Evolutionary conservation across 805 yeast species (phyloP).

Genomic region (Starmerella vaccinii): DNA sequence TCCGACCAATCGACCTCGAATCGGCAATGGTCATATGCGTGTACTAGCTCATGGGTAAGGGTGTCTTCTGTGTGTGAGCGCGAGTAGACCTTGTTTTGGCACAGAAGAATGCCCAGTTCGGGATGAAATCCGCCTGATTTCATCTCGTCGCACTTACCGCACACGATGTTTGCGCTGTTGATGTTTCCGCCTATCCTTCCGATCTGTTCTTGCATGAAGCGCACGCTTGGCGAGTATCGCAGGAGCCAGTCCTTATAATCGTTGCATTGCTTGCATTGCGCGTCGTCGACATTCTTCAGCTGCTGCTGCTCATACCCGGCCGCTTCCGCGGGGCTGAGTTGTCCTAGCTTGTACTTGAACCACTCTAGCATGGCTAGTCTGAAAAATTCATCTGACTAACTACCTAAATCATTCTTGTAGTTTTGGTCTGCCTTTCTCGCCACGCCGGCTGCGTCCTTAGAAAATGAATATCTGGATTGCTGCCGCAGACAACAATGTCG

Average conservation of each 20-base stretch:
- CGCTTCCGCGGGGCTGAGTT: conserved; percentile 8
- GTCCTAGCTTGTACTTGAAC: conserved; percentile 20
- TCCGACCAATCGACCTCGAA: conserved; percentile 80
- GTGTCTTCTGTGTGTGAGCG: conserved; percentile 84
- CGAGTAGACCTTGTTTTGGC: conserved; percentile 68
- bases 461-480: conserved; percentile 81
- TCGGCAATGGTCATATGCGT: conserved; percentile 81
- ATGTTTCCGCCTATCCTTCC: conserved; percentile 51
- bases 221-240: conserved; percentile 63
- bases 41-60: conserved; percentile 83
- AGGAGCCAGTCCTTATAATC: conserved; percentile 73
- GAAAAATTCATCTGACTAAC: conserved; percentile 11
- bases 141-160: conserved; percentile 74
- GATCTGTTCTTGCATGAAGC: conserved; percentile 78
- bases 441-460: neutral
- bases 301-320: conserved; percentile 25
- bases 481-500: conserved; percentile 71
- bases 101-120: conserved; percentile 69
- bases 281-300: conserved; percentile 48
- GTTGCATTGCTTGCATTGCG: conserved; percentile 63
- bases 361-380: conserved; percentile 10
- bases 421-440: neutral
- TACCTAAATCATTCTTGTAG: neutral
- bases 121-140: conserved; percentile 93
- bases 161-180: conserved; percentile 46